Percentiles rank a stretch among this genome's conserved stretches.
phyloP scores from a whole-genome alignment of 345 rosid genomes.

The Rhodamnia rubescens region DNA sequence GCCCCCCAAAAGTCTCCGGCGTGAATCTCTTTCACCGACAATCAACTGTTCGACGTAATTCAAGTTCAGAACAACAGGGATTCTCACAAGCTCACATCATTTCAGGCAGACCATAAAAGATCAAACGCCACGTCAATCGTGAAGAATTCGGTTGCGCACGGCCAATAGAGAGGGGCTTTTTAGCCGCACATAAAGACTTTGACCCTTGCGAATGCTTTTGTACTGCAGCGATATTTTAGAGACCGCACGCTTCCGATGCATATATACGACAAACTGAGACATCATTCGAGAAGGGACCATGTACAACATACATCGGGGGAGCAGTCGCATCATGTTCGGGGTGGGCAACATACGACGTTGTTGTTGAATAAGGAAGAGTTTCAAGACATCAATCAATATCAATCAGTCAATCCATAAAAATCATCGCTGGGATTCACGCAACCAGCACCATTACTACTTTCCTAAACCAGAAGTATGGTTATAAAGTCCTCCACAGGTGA shows the following conservation, averaged over 20 bases:
- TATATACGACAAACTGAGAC: background rate
- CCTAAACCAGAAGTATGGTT: background rate
- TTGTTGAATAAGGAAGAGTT: background rate
- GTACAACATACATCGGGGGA: background rate
- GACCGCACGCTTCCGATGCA: background rate
- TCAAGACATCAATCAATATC: background rate
- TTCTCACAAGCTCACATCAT: background rate
- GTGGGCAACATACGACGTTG: background rate
- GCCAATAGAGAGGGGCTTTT: background rate
- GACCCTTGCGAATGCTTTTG: background rate
- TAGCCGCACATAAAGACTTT: background rate
- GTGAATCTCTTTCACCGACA: background rate
- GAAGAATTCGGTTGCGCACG: background rate
- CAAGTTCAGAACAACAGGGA: background rate
- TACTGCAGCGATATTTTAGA: background rate
- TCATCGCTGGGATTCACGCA: background rate
- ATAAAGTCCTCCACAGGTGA: background rate
- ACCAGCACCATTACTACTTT: background rate
- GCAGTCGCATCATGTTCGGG: background rate
- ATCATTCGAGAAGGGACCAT: background rate
- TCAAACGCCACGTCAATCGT: background rate
- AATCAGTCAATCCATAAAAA: background rate
- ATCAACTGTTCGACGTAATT: background rate
- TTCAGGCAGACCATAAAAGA: background rate
- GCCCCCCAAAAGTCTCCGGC: background rate